Conservation (phyloP, 192 early-diverging fungal species). For the Gonapodya sp. region DNA sequence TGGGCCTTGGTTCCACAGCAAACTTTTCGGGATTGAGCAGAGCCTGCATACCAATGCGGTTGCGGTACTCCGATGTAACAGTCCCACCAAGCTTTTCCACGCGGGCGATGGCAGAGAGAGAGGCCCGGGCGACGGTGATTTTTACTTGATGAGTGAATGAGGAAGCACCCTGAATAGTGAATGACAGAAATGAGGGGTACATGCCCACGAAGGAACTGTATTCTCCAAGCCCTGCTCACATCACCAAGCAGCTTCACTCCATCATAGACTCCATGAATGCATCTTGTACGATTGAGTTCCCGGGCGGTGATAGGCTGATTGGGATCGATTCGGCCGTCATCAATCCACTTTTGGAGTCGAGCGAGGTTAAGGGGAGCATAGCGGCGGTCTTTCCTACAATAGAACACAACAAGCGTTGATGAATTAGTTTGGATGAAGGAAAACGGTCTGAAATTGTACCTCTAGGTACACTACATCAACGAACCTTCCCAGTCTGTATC, state of each 20-base stretch:
- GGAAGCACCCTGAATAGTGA: background rate
- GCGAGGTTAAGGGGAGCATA: constrained; percentile 61
- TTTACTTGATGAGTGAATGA: background rate
- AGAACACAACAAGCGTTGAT: too few species aligned
- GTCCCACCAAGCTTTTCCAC: background rate
- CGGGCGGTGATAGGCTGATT: constrained; percentile 72
- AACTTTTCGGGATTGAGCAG: background rate
- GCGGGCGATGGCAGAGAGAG: background rate
- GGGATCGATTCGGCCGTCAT: constrained; percentile 70
- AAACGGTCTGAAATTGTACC: too few species aligned
- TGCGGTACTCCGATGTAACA: background rate
- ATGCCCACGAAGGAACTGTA: too few species aligned
- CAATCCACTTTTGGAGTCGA: constrained; percentile 84
- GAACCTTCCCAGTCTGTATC: background rate
- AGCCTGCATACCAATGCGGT: background rate
- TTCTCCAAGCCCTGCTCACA: constrained; percentile 33
- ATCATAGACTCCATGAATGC: constrained; percentile 67
- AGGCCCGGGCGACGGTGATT: background rate
- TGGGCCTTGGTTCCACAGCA: background rate
- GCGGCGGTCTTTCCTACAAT: background rate
- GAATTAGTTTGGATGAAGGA: too few species aligned
- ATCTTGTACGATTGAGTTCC: constrained; percentile 54
- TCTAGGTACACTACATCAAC: background rate
- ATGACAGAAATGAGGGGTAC: background rate
- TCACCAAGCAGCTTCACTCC: constrained; percentile 73